Conservation (phyloP, 108 stramenopile species). For the Hondaea fermentalgiana region DNA sequence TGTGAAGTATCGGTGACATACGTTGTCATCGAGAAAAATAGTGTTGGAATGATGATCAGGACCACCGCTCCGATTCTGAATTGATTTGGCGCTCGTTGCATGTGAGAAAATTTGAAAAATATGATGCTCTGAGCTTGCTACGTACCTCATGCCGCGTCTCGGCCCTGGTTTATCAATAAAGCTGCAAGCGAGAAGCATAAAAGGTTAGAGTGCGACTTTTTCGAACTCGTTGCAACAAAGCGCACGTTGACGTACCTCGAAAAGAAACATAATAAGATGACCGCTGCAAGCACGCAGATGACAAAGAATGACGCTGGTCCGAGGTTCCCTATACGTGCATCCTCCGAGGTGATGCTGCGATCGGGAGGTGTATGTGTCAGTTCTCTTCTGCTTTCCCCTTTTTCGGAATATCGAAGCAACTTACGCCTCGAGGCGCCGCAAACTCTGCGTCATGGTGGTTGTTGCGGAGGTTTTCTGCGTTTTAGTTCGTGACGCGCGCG, state of each 20-base stretch:
- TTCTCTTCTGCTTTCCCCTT: too few species aligned
- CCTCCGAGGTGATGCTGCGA: not conserved
- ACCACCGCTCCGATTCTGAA: not conserved
- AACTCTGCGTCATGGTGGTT: too few species aligned
- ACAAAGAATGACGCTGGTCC: not conserved
- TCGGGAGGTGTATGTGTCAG: not conserved
- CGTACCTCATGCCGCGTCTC: not conserved
- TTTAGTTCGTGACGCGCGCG: too few species aligned
- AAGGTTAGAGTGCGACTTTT: not conserved
- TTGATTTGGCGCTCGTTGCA: too few species aligned
- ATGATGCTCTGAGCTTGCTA: not conserved
- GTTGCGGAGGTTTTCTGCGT: too few species aligned
- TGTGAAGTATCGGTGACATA: slow-evolving; percentile 1
- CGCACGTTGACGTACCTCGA: not conserved
- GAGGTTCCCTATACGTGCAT: not conserved
- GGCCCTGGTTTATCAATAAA: not conserved
- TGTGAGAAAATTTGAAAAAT: too few species aligned
- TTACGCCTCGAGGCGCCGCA: too few species aligned
- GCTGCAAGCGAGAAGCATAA: not conserved
- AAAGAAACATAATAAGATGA: not conserved
- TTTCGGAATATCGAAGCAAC: too few species aligned
- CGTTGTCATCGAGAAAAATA: not conserved
- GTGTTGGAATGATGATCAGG: not conserved
- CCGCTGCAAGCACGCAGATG: not conserved
- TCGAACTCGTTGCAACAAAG: not conserved